Percentiles rank a stretch among this genome's conserved stretches.
These are phyloP conservation scores for Aspergillus diversus DNA, from an alignment of 495 filamentous ascomycete genomes.

Conservation along the genomic window DNA sequence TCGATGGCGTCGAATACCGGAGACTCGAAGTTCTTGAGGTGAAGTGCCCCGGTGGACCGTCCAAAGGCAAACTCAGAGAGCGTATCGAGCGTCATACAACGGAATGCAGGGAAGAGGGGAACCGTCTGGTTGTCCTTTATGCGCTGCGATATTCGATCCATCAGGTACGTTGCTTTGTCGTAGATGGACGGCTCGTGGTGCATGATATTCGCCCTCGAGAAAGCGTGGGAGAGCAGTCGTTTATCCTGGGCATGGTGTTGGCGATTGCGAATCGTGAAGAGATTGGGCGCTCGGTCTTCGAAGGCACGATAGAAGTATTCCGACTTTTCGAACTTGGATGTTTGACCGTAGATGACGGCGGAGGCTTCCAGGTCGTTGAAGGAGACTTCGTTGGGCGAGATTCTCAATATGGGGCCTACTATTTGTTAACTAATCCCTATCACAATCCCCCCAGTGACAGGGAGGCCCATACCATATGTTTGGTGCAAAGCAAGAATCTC, in stretches of 20 bases:
- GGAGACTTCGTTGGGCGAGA: neutral
- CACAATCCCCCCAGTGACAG: neutral
- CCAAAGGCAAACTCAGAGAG: constrained; percentile 7
- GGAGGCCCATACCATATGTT: neutral
- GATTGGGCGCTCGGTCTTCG: constrained; percentile 1
- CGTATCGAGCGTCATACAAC: constrained; percentile 3
- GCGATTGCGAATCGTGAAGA: neutral
- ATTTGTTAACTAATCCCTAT: neutral
- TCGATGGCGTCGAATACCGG: constrained; percentile 5
- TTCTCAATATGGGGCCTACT: neutral
- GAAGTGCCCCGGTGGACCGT: neutral
- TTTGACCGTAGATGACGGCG: neutral
- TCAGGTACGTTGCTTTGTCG: neutral
- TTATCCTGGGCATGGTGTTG: neutral
- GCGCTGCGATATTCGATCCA: neutral
- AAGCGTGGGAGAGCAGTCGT: neutral
- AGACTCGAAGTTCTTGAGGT: neutral
- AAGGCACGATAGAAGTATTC: constrained; percentile 7
- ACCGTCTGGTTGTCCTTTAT: neutral
- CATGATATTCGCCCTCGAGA: neutral
- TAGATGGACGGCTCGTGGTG: neutral
- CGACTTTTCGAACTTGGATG: constrained; percentile 2
- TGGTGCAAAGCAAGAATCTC: constrained; percentile 7
- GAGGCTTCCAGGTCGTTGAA: neutral
- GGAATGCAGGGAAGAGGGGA: constrained; percentile 1